Evolutionary conservation across 139 green algal species (phyloP), one percentile per base, ranked within the genome.

Genomic region (Diplosphaera chodatii): DNA sequence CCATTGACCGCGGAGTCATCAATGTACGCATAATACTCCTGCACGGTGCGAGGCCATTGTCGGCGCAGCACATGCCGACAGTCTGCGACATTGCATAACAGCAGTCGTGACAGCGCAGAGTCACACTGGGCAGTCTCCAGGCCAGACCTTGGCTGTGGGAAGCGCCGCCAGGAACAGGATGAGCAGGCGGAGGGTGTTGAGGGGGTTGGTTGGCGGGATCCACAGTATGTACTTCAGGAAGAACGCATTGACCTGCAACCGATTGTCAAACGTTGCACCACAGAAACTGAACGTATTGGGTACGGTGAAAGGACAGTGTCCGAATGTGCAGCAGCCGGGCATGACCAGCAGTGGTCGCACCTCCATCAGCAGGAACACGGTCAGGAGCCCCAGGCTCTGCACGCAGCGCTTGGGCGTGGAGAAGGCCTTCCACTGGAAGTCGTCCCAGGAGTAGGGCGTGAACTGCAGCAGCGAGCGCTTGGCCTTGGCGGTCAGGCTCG

Each of bases 191-290:
- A 83, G 83, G 3, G 87, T 93, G 80, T 96, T 96, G 59, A 96
- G 77, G 2, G 84, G 80, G 84, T 96, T 89, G 64, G 71, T 71
- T 59, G 92, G 91, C 16, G 92, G 92, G 3, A 98, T 72, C 93
- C 91, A 97, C 30, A 97, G 85, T 23, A 89, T 68, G 67, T 82
- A 91, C 81, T 98, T 98, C n/a, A 98, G 81, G 78, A 97, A 98
- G 80, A 98, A 98, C n/a, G 85, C 78, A 64, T 96, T 94, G 22
- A 98, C 70, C 73, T 97, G 87, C 16, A 91, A 81, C 21, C 69
- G 30, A n/a, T n/a, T n/a, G n/a, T n/a, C n/a, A n/a, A n/a, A n/a
- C n/a, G n/a, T n/a, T n/a, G n/a, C n/a, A n/a, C n/a, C n/a, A n/a
- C n/a, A n/a, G n/a, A n/a, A n/a, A n/a, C n/a, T n/a, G n/a, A n/a